phyloP scores from a whole-genome alignment of 2,329 filamentous ascomycete genomes.

The Penicillium crustosum region DNA sequence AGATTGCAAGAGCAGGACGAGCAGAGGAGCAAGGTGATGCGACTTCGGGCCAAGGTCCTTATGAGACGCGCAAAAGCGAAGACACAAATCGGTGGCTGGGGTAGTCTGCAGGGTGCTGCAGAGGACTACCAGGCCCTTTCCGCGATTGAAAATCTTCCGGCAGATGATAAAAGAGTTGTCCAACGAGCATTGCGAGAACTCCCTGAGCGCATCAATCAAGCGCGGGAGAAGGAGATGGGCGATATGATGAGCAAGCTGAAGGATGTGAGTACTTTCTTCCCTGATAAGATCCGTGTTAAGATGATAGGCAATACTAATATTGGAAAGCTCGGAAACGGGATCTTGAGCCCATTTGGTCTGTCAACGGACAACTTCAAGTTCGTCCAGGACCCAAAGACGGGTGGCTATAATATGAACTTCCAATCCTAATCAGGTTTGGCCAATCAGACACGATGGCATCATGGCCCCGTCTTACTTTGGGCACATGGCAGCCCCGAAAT shows the following conservation, averaged over 20 bases:
- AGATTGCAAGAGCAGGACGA: constrained; percentile 47
- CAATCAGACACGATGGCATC: background rate
- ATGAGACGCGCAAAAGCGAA: constrained; percentile 74
- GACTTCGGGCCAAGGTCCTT: constrained; percentile 79
- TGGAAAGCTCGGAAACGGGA: constrained; percentile 76
- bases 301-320: background rate
- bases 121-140: constrained; percentile 75
- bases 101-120: constrained; percentile 73
- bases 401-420: constrained; percentile 94
- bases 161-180: constrained; percentile 67
- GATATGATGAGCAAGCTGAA: constrained; percentile 99
- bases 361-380: constrained; percentile 95
- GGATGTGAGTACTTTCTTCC: constrained; percentile 53
- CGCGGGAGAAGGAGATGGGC: constrained; percentile 81
- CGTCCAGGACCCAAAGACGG: constrained; percentile 82
- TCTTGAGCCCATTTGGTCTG: constrained; percentile 88
- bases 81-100: constrained; percentile 73
- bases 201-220: constrained; percentile 68
- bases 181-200: constrained; percentile 64
- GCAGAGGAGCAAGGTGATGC: constrained; percentile 63
- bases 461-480: background rate
- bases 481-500: background rate
- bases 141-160: constrained; percentile 57
- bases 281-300: constrained; percentile 1
- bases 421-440: constrained; percentile 32